Percentiles rank a stretch among this genome's conserved stretches.
These are phyloP conservation scores for Leccinellum rugosiceps DNA, from an alignment of 768 basidiomycete species.

Conservation along the genomic window DNA sequence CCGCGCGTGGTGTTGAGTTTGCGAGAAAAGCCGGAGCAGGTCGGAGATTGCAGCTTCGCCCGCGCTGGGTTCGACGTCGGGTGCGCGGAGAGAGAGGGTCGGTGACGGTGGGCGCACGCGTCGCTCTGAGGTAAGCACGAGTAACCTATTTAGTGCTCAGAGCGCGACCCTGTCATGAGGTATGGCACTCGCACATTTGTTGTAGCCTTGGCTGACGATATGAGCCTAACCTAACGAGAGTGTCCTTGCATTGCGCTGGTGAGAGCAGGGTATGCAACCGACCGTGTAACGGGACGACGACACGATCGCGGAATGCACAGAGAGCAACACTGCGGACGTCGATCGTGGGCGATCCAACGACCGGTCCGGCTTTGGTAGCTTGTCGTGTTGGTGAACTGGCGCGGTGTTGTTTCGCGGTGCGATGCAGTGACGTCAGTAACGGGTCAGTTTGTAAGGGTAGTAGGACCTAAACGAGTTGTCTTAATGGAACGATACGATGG, in stretches of 20 bases:
- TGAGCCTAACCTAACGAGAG: conserved; percentile 48
- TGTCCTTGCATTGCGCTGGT: conserved; percentile 52
- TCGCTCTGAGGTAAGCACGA: conserved; percentile 73
- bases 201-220: conserved; percentile 70
- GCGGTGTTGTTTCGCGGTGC: conserved; percentile 55
- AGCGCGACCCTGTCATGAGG: background rate
- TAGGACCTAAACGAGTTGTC: conserved; percentile 43
- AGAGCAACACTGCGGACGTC: conserved; percentile 82
- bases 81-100: conserved; percentile 52
- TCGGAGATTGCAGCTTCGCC: conserved; percentile 69
- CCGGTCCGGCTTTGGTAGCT: conserved; percentile 37
- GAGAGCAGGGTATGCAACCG: conserved; percentile 57
- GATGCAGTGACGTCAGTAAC: conserved; percentile 65
- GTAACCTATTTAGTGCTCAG: conserved; percentile 46
- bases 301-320: conserved; percentile 74
- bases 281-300: conserved; percentile 63
- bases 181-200: conserved; percentile 60
- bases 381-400: conserved; percentile 51
- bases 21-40: conserved; percentile 61
- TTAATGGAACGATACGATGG: background rate
- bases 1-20: conserved; percentile 42
- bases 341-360: conserved; percentile 45
- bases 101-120: conserved; percentile 52
- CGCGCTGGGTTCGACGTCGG: conserved; percentile 52
- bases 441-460: conserved; percentile 62